phyloP scores from a whole-genome alignment of 164 flowering plant genomes.

The Vitis cinerea region DNA sequence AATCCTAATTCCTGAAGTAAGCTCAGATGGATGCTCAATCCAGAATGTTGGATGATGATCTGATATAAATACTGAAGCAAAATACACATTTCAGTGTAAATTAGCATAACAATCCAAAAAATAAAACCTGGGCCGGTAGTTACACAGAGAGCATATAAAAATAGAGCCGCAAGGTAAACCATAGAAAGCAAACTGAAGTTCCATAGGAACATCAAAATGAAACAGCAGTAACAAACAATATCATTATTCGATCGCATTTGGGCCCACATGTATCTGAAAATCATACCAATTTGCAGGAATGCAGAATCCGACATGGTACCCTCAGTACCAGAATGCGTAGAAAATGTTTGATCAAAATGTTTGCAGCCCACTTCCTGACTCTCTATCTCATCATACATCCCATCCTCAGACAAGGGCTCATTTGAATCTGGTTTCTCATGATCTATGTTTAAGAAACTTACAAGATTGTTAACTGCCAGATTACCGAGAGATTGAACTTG shows the following conservation, averaged over 20 bases:
- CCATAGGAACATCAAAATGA: conserved; percentile 75
- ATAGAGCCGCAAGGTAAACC: conserved; percentile 79
- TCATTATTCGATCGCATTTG: conserved; percentile 80
- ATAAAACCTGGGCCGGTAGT: conserved; percentile 71
- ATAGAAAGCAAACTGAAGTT: conserved; percentile 84
- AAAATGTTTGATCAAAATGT: conserved; percentile 40
- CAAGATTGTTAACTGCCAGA: conserved; percentile 73
- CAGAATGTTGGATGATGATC: conserved; percentile 79
- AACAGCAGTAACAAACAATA: conserved; percentile 79
- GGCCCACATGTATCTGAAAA: conserved; percentile 62
- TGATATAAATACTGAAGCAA: conserved; percentile 79
- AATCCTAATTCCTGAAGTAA: conserved; percentile 62
- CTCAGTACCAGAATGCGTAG: conserved; percentile 46
- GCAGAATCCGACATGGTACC: conserved; percentile 41
- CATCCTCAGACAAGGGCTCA: conserved; percentile 51
- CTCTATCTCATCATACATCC: conserved; percentile 39
- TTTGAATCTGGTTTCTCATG: conserved; percentile 43
- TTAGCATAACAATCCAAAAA: conserved; percentile 78
- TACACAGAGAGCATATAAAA: conserved; percentile 76
- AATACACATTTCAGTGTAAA: conserved; percentile 70
- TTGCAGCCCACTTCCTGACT: conserved; percentile 30
- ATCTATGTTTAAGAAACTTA: conserved; percentile 63
- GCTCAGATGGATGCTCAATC: conserved; percentile 36
- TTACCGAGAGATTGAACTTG: conserved; percentile 81
- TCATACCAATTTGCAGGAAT: conserved; percentile 53